Conservation (phyloP, 2,329 filamentous ascomycete genomes). For the Alternaria atra region DNA sequence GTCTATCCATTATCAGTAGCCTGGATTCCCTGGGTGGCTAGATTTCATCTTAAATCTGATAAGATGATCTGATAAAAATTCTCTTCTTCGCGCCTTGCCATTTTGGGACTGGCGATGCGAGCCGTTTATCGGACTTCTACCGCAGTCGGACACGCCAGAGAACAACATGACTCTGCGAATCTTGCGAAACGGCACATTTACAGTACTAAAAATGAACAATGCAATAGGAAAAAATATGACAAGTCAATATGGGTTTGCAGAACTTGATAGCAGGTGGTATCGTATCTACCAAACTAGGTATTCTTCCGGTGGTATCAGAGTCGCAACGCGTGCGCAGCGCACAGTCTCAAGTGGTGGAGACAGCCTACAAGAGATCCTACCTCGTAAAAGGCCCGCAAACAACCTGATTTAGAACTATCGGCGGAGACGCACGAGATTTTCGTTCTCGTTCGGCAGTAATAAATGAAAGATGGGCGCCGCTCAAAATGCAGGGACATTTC, state of each 20-base stretch:
- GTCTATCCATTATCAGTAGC: background rate
- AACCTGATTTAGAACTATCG: background rate
- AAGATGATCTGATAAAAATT: slow-evolving; percentile 7
- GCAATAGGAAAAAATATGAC: background rate
- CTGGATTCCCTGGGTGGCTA: background rate
- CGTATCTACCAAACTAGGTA: background rate
- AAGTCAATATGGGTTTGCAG: background rate
- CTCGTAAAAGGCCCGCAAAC: background rate
- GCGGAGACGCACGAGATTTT: background rate
- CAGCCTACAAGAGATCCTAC: background rate
- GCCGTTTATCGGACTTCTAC: background rate
- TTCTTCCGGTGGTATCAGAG: background rate
- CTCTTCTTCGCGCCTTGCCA: background rate
- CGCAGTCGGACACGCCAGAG: background rate
- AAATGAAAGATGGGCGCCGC: background rate
- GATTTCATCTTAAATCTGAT: background rate
- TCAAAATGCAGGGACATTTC: background rate
- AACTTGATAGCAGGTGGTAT: background rate
- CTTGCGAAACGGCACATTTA: fast-evolving
- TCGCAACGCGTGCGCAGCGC: background rate
- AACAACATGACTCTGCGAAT: background rate
- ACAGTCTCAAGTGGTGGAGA: slow-evolving; percentile 1
- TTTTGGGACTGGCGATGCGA: background rate
- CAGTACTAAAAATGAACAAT: fast-evolving
- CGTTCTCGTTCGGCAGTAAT: slow-evolving; percentile 1